phyloP scores from a whole-genome alignment of 257 asterid genomes.

The Solanum corneliomulleri region DNA sequence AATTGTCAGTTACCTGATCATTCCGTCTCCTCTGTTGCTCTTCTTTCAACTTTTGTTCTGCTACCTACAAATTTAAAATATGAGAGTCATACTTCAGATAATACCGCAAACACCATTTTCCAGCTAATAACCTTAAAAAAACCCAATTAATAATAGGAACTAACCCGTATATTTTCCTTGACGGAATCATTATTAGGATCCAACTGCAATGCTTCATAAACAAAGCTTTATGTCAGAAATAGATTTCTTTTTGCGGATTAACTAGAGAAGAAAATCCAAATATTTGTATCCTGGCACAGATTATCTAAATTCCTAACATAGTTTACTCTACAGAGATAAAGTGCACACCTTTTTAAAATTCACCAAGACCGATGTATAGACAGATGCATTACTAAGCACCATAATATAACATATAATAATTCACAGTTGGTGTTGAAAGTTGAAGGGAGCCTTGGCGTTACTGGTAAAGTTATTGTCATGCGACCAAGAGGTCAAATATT shows the following conservation, averaged over 20 bases:
- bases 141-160: slow-evolving; percentile 14
- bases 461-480: background rate
- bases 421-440: background rate
- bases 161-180: slow-evolving; percentile 70
- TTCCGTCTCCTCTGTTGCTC: slow-evolving; percentile 39
- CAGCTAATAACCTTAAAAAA: background rate
- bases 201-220: slow-evolving; percentile 64
- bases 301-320: background rate
- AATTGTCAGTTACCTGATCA: slow-evolving; percentile 38
- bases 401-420: background rate
- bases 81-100: background rate
- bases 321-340: background rate
- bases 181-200: slow-evolving; percentile 61
- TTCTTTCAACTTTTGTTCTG: slow-evolving; percentile 56
- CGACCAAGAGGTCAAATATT: background rate
- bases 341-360: background rate
- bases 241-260: background rate
- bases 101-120: background rate
- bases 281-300: background rate
- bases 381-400: background rate
- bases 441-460: background rate
- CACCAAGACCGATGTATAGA: background rate
- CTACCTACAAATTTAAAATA: slow-evolving; percentile 33
- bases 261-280: background rate
- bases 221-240: background rate